These are phyloP conservation scores for Saccharum hybrid DNA, from an alignment of 202 grass and related monocot genomes.

Conservation along the genomic window DNA sequence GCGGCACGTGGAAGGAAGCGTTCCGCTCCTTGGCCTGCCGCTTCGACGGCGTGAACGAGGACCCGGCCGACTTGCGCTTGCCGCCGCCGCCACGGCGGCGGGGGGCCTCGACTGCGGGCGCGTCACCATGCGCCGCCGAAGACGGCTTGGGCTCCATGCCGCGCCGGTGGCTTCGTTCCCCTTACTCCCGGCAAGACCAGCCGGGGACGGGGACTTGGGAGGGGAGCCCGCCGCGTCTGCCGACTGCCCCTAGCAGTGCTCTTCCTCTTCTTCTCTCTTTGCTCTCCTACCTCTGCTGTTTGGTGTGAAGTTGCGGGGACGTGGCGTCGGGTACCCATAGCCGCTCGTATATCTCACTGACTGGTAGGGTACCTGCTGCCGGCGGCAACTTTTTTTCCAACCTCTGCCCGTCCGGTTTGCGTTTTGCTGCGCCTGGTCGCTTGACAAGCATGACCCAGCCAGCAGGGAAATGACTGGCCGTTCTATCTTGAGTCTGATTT, in stretches of 20 bases:
- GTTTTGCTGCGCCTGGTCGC: neutral
- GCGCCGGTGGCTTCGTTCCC: neutral
- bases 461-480: neutral
- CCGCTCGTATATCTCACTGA: slow-evolving; percentile 1
- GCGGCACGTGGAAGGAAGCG: slow-evolving; percentile 59
- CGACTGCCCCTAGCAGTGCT: slow-evolving; percentile 10
- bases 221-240: slow-evolving; percentile 41
- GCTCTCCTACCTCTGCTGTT: slow-evolving; percentile 30
- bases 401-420: neutral
- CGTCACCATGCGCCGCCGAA: slow-evolving; percentile 34
- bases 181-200: slow-evolving; percentile 30
- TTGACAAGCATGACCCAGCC: neutral
- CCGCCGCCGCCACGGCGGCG: slow-evolving; percentile 69
- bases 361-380: slow-evolving; percentile 11
- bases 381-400: neutral
- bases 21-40: slow-evolving; percentile 89
- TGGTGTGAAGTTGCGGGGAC: slow-evolving; percentile 33
- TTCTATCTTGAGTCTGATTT: neutral
- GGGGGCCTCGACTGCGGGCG: slow-evolving; percentile 52
- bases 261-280: neutral
- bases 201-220: slow-evolving; percentile 46
- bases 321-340: slow-evolving; percentile 45
- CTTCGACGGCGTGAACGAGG: slow-evolving; percentile 75
- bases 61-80: slow-evolving; percentile 76
- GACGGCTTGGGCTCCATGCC: slow-evolving; percentile 68